Evolutionary conservation across 805 yeast genomes (phyloP).

Genomic region (Lachancea fermentati): DNA sequence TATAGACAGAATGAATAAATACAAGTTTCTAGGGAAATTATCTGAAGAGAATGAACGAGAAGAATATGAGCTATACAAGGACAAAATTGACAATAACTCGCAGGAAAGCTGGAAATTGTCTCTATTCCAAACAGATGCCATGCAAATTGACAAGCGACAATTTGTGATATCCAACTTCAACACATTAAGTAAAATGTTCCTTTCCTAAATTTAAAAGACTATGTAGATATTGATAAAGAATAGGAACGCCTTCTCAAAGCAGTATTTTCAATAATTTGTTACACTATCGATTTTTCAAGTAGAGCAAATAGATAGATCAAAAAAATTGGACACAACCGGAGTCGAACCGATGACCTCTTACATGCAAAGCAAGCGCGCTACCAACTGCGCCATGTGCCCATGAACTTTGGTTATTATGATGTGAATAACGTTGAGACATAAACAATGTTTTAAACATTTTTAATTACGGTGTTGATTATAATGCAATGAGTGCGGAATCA

Average conservation of each 20-base stretch:
- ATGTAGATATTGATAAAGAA: too few relatives aligned
- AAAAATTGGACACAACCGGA: conserved; percentile 63
- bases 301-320: too few relatives aligned
- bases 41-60: conserved; percentile 8
- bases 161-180: conserved; percentile 24
- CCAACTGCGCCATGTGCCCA: conserved; percentile 82
- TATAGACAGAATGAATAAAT: conserved; percentile 41
- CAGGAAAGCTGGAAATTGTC: conserved; percentile 18
- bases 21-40: conserved; percentile 20
- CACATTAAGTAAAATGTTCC: conserved; percentile 13
- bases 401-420: not conserved
- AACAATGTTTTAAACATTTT: too few relatives aligned
- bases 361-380: conserved; percentile 79
- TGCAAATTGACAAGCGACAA: conserved; percentile 17
- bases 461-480: too few relatives aligned
- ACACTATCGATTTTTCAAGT: too few relatives aligned
- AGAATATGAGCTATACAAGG: conserved; percentile 21
- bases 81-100: conserved; percentile 25
- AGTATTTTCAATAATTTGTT: too few relatives aligned
- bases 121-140: conserved; percentile 13
- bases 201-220: too few relatives aligned
- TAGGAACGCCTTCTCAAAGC: too few relatives aligned
- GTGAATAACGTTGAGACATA: too few relatives aligned
- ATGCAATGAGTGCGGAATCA: too few relatives aligned
- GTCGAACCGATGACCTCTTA: conserved; percentile 74